Evolutionary conservation across 2,329 filamentous ascomycete species (phyloP).

Genomic region (Fusarium siculi): DNA sequence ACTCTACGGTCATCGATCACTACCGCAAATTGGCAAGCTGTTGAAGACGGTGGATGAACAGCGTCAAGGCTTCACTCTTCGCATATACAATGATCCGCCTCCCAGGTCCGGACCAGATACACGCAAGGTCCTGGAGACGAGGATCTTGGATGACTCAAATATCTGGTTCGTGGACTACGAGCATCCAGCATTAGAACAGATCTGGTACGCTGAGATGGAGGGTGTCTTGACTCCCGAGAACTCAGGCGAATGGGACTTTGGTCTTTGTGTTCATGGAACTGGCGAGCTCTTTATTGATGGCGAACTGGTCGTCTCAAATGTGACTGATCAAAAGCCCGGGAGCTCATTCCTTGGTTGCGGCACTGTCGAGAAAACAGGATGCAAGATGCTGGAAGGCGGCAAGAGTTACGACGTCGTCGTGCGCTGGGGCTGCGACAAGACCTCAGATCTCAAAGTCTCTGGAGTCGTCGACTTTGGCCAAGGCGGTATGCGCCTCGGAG

Average conservation of each 20-base stretch:
- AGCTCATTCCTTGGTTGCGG: neutral
- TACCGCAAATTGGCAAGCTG: neutral
- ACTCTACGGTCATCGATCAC: neutral
- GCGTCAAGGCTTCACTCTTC: neutral
- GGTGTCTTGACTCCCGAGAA: neutral
- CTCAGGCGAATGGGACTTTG: conserved; percentile 2
- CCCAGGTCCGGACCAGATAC: neutral
- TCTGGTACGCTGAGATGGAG: neutral
- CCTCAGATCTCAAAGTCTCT: neutral
- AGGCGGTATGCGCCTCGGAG: neutral
- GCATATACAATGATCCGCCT: neutral
- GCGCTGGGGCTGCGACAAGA: conserved; percentile 5
- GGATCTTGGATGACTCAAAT: neutral
- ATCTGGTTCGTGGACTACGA: conserved; percentile 4
- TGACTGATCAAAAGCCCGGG: neutral
- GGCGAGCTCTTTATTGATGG: neutral
- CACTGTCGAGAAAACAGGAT: neutral
- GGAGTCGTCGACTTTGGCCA: neutral
- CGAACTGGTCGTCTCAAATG: neutral
- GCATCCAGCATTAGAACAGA: neutral
- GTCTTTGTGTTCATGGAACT: neutral
- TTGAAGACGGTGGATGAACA: neutral
- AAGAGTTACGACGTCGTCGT: neutral
- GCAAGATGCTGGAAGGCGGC: rapidly evolving
- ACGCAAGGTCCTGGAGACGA: neutral